Conservation (phyloP, 768 basidiomycete genomes). For the Dentipellis sp. region DNA sequence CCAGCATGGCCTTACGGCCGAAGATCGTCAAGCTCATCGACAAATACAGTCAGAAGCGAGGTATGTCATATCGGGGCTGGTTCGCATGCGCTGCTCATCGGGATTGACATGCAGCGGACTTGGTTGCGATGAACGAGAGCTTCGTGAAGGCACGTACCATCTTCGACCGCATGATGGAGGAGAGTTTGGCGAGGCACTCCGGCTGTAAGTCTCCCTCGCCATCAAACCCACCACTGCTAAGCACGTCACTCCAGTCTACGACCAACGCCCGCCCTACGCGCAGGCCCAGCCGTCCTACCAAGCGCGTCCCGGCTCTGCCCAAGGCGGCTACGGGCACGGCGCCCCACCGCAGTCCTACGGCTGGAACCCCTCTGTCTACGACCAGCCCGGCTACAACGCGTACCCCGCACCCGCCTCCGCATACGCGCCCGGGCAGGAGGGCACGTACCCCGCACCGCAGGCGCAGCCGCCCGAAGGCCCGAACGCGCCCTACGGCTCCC, state of each 20-base stretch:
- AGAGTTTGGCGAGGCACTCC: conserved; percentile 68
- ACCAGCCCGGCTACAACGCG: conserved; percentile 33
- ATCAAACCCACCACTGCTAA: conserved; percentile 4
- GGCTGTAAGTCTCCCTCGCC: conserved; percentile 36
- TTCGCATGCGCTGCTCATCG: neutral
- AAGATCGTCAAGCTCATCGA: conserved; percentile 96
- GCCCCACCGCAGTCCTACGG: conserved; percentile 35
- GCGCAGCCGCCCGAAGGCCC: conserved; percentile 16
- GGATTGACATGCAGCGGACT: conserved; percentile 52
- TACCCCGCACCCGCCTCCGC: conserved; percentile 25
- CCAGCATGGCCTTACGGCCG: conserved; percentile 81
- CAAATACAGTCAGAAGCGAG: conserved; percentile 93
- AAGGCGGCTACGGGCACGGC: conserved; percentile 20
- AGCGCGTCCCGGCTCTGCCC: conserved; percentile 21
- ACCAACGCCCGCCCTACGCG: conserved; percentile 27
- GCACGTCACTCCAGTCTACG: conserved; percentile 37
- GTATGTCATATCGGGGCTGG: conserved; percentile 19
- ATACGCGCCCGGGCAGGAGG: conserved; percentile 21
- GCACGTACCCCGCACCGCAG: conserved; percentile 20
- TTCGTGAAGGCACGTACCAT: conserved; percentile 84
- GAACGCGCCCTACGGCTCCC: conserved; percentile 8
- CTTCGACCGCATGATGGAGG: conserved; percentile 92
- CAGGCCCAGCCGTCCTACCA: conserved; percentile 19
- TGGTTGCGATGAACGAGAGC: conserved; percentile 90
- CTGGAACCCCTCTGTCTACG: conserved; percentile 40